These are phyloP conservation scores for Shiraia sp. DNA, from an alignment of 2,329 filamentous ascomycete genomes.

Conservation along the genomic window DNA sequence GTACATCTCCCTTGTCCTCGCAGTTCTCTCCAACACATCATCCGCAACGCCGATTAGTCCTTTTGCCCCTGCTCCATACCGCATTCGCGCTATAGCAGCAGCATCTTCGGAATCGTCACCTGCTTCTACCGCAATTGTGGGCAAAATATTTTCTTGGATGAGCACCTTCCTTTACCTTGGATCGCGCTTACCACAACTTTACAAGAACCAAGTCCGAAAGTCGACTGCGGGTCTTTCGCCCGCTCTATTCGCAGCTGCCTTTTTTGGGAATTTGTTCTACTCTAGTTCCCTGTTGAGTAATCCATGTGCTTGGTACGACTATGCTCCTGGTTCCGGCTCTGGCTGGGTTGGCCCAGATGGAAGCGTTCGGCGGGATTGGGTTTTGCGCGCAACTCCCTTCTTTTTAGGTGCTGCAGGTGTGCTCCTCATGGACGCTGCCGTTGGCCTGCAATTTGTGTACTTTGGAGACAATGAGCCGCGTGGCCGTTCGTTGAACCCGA, in stretches of 20 bases:
- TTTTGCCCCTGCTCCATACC: conserved; percentile 24
- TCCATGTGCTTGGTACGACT: conserved; percentile 64
- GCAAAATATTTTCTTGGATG: conserved; percentile 49
- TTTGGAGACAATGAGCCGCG: conserved; percentile 54
- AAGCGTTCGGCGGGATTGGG: conserved; percentile 60
- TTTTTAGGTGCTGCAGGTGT: conserved; percentile 69
- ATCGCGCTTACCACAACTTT: conserved; percentile 59
- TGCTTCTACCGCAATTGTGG: conserved; percentile 42
- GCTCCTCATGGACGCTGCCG: conserved; percentile 62
- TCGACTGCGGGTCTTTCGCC: conserved; percentile 67
- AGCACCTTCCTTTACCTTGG: conserved; percentile 48
- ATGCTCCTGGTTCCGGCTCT: conserved; percentile 56
- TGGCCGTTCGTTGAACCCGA: conserved; percentile 16
- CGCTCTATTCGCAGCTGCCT: conserved; percentile 67
- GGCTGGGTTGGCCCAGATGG: conserved; percentile 64
- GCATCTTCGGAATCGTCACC: conserved; percentile 12
- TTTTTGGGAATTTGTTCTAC: conserved; percentile 71
- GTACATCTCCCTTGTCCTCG: conserved; percentile 51
- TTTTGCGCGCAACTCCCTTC: conserved; percentile 63
- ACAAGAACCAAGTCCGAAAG: conserved; percentile 66
- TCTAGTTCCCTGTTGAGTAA: conserved; percentile 65
- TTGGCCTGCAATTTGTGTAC: conserved; percentile 65
- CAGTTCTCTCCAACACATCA: conserved; percentile 46
- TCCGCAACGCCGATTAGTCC: conserved; percentile 32
- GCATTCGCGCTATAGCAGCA: conserved; percentile 16